Percentiles rank a stretch among this genome's conserved stretches.
Evolutionary conservation across 768 basidiomycete species (phyloP).

Genomic region (Suillus ampliporus): DNA sequence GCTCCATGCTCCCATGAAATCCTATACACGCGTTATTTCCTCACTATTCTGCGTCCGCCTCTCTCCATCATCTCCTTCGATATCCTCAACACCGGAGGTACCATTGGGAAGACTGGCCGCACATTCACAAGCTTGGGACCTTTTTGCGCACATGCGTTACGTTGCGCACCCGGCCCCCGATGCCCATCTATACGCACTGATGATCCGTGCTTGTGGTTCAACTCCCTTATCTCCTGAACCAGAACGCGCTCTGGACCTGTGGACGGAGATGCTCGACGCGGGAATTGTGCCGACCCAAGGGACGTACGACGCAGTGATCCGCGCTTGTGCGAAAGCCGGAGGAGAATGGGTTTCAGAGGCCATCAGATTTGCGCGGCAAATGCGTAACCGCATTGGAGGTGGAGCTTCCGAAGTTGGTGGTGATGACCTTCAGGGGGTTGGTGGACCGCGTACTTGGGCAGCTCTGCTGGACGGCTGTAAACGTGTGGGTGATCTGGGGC

Average conservation of each 20-base stretch:
- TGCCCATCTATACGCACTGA: constrained; percentile 71
- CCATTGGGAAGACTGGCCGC: constrained; percentile 47
- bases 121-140: constrained; percentile 88
- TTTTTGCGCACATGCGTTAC: constrained; percentile 96
- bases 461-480: constrained; percentile 92
- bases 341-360: constrained; percentile 77
- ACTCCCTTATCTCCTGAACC: constrained; percentile 69
- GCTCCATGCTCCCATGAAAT: constrained; percentile 68
- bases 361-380: constrained; percentile 83
- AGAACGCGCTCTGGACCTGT: constrained; percentile 91
- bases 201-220: constrained; percentile 86
- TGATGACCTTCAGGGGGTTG: constrained; percentile 25
- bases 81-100: not conserved
- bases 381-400: constrained; percentile 80
- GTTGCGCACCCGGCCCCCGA: constrained; percentile 88
- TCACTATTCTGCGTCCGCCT: constrained; percentile 56
- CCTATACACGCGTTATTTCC: constrained; percentile 74
- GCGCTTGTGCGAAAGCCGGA: constrained; percentile 76
- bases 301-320: constrained; percentile 84
- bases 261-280: constrained; percentile 90
- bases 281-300: constrained; percentile 63
- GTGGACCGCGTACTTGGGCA: constrained; percentile 69
- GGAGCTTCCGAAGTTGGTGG: constrained; percentile 46
- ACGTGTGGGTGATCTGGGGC: constrained; percentile 78
- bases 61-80: constrained; percentile 25